Conservation (phyloP, 2,329 filamentous ascomycete species). For the Paracorniculantispora psalliotae region DNA sequence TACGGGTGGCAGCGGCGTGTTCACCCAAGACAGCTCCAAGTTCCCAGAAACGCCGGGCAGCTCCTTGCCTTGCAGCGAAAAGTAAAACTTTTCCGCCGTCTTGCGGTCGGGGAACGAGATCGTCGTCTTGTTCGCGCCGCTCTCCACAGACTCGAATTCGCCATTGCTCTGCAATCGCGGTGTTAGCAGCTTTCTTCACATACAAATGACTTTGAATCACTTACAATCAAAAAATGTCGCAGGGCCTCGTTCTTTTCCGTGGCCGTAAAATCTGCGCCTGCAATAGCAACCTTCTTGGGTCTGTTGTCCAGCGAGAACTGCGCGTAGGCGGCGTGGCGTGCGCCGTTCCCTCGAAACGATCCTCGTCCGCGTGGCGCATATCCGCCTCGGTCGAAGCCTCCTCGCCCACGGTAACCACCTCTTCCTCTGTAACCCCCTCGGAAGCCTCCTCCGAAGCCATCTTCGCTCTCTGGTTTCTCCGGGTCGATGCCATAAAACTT, state of each 20-base stretch:
- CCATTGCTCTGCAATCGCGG: slow-evolving; percentile 49
- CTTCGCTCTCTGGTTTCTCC: slow-evolving; percentile 31
- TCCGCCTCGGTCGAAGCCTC: slow-evolving; percentile 36
- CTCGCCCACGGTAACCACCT: slow-evolving; percentile 31
- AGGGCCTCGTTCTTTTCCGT: slow-evolving; percentile 62
- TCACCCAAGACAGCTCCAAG: slow-evolving; percentile 62
- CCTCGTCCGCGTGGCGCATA: slow-evolving; percentile 30
- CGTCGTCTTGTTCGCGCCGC: slow-evolving; percentile 41
- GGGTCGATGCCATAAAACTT: slow-evolving; percentile 64
- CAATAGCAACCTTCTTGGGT: slow-evolving; percentile 61
- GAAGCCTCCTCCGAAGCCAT: slow-evolving; percentile 27
- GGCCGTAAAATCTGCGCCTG: slow-evolving; percentile 58
- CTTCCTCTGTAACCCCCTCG: slow-evolving; percentile 30
- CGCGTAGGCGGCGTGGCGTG: slow-evolving; percentile 52
- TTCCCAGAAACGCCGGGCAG: slow-evolving; percentile 59
- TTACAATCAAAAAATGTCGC: slow-evolving; percentile 65
- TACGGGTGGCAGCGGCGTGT: slow-evolving; percentile 23
- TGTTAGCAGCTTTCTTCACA: neutral
- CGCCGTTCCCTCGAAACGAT: slow-evolving; percentile 37
- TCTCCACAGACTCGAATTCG: slow-evolving; percentile 56
- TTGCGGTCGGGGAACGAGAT: slow-evolving; percentile 63
- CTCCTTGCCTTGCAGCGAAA: slow-evolving; percentile 48
- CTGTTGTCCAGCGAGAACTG: slow-evolving; percentile 71
- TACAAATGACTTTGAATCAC: slow-evolving; percentile 21
- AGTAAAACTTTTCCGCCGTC: slow-evolving; percentile 66